Base-by-base conservation (phyloP, 164 flowering plant genomes). In the Tetrastigma voinierianum region DNA sequence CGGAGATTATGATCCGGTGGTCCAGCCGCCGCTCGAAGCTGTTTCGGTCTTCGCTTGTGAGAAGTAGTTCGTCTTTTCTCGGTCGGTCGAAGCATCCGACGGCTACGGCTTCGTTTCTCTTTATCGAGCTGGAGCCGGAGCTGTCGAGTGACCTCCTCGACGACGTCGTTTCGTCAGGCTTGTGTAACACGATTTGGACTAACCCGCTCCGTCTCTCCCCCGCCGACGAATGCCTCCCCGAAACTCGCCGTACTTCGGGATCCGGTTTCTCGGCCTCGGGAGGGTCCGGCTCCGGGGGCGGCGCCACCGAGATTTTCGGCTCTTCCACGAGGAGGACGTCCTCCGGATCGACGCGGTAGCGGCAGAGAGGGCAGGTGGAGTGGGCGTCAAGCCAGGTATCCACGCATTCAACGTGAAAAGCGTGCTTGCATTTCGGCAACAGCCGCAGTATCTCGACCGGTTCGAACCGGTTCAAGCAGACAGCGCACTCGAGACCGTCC, bases 341-440 rank as follows among this genome's bases (percentile, higher is more conserved):
- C 64, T 91, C 97, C 46, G 93, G 93, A 78, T 90, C 90, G 77
- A 94, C 96, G 49, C 93, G 81, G 85, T 69, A 85, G 2, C 98
- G 89, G 67, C 98, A 94, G 44, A 94, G 92, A 1, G 98, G 98
- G 71, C 98, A 94, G 1, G 97, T 94, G 25, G 98, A 90, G 73
- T 91, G 98, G 12, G 89, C 87, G 69, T 94, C 97, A 60, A 94
- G 93, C 98, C 98, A 94, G 1, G 93, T 90, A 65, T 94, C 98
- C 46, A 94, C 90, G 69, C 98, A 94, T 67, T 91, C 97, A 16
- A 91, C 87, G 64, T 94, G 98, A 70, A 94, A 94, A 6, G 91
- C 98, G 82, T 93, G 98, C 68, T 87, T 89, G 80, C 98, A 93
- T 71, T 91, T 93, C 17, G 98, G 98, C 15, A 94, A 81, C 8